Evolutionary conservation across 2,329 filamentous ascomycete genomes (phyloP).

Genomic region (Colletotrichum higginsianum): DNA sequence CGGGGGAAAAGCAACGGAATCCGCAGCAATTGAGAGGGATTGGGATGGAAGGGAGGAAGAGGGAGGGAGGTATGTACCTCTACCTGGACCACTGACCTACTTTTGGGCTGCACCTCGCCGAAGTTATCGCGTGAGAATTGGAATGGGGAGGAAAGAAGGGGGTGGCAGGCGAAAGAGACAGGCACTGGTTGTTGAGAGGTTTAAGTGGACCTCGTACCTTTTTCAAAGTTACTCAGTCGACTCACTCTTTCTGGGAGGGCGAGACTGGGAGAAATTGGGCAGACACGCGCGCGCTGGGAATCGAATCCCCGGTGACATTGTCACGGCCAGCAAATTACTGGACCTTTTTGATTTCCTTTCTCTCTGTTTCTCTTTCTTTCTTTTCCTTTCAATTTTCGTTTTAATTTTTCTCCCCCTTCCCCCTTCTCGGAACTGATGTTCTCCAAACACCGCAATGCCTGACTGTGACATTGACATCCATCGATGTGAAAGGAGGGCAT

Average conservation of each 20-base stretch:
- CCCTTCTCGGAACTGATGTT: background rate
- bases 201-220: conserved; percentile 43
- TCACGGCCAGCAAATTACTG: conserved; percentile 32
- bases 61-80: conserved; percentile 26
- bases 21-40: background rate
- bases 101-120: conserved; percentile 20
- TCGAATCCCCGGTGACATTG: conserved; percentile 18
- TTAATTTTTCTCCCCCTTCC: too few species aligned
- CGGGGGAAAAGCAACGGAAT: background rate
- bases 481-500: background rate
- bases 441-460: conserved; percentile 32
- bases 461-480: conserved; percentile 4
- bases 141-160: conserved; percentile 25
- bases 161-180: conserved; percentile 25
- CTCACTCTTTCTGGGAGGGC: conserved; percentile 19
- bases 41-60: background rate
- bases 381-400: too few species aligned
- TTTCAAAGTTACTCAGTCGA: conserved; percentile 31
- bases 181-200: conserved; percentile 44
- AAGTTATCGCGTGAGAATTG: conserved; percentile 35
- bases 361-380: too few species aligned
- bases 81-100: conserved; percentile 1
- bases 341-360: conserved; percentile 3
- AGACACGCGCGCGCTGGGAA: background rate
- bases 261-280: conserved; percentile 14